Conservation (phyloP, 2,329 filamentous ascomycete species). For the Metarhizium robertsii region DNA sequence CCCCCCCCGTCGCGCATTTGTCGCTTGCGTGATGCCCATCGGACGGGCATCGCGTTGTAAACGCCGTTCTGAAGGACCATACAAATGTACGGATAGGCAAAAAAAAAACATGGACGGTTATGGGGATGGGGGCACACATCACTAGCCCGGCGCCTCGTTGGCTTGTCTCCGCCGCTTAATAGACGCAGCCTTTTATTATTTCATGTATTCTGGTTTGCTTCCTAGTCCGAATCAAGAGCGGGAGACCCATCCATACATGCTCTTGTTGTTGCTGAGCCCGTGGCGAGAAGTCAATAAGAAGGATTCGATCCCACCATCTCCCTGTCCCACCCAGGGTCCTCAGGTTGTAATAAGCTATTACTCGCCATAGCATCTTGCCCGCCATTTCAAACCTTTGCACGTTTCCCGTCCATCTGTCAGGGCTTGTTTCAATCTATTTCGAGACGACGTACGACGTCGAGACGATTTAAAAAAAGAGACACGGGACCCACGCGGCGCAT, state of each 20-base stretch:
- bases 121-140: not conserved
- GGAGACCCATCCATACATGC: not conserved
- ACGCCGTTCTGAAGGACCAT: not conserved
- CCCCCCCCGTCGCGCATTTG: not conserved
- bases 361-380: not conserved
- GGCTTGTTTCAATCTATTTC: not conserved
- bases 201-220: not conserved
- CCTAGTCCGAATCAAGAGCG: not conserved
- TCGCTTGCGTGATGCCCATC: not conserved
- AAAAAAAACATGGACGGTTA: not conserved
- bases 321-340: not conserved
- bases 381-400: not conserved
- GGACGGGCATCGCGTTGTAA: not conserved
- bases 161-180: not conserved
- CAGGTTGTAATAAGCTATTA: not conserved
- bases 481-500: not conserved
- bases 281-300: slow-evolving; percentile 1
- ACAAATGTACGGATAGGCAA: not conserved
- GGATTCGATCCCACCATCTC: slow-evolving; percentile 5
- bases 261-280: not conserved
- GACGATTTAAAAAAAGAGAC: not conserved
- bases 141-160: not conserved
- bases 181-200: not conserved
- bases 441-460: not conserved
- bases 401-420: not conserved